phyloP scores from a whole-genome alignment of 2,329 filamentous ascomycete species.

The Torrubiella hemipterigena region DNA sequence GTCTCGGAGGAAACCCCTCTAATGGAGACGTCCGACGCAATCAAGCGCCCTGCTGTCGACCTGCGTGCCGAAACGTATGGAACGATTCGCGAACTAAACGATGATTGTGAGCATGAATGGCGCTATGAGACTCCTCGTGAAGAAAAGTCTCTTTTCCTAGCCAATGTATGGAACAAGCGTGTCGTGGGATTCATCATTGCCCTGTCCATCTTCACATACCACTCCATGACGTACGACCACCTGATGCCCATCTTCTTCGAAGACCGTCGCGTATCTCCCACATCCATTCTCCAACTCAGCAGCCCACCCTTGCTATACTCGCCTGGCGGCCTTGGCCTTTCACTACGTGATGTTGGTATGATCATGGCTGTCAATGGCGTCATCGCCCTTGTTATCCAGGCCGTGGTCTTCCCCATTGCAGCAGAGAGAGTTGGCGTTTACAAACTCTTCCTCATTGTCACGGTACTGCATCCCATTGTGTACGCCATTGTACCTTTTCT shows the following conservation, averaged over 20 bases:
- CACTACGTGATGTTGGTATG: conserved; percentile 48
- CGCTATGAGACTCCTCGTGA: conserved; percentile 13
- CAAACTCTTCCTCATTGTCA: conserved; percentile 44
- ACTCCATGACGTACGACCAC: conserved; percentile 91
- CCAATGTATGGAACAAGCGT: conserved; percentile 40
- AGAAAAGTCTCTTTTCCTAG: conserved; percentile 20
- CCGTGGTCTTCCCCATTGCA: conserved; percentile 47
- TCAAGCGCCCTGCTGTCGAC: conserved; percentile 61
- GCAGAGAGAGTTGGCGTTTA: conserved; percentile 47
- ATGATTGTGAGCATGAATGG: conserved; percentile 34
- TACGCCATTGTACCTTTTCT: conserved; percentile 49
- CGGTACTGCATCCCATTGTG: conserved; percentile 47
- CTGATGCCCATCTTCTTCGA: conserved; percentile 88
- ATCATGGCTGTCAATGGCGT: conserved; percentile 47
- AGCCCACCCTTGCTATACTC: conserved; percentile 38
- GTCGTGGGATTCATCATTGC: conserved; percentile 71
- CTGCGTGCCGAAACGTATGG: conserved; percentile 70
- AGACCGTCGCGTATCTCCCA: conserved; percentile 45
- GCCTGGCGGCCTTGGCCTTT: conserved; percentile 50
- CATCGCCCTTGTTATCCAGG: conserved; percentile 47
- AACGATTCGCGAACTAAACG: conserved; percentile 41
- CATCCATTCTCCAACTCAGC: conserved; percentile 18
- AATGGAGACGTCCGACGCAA: conserved; percentile 62
- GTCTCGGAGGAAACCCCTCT: conserved; percentile 60
- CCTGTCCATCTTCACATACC: conserved; percentile 83